Evolutionary conservation across 2,329 filamentous ascomycete genomes (phyloP), one percentile per base, ranked within the genome.

Genomic region (Ophiostoma triangulosporum): DNA sequence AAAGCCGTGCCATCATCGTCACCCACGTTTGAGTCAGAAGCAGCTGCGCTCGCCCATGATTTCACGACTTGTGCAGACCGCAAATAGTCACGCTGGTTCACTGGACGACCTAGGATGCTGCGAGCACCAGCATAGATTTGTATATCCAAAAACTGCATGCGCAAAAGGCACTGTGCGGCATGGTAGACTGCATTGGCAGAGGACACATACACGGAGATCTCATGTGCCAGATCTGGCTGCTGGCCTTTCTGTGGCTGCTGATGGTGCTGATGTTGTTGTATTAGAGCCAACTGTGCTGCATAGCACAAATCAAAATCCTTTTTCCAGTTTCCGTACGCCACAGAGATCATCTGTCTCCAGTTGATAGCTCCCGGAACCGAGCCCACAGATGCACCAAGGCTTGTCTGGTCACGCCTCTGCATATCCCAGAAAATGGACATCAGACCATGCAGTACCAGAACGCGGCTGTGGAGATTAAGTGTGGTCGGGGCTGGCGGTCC

Each of bases 61-160:
- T 53, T 53, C 38, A 59, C 52, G 9, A 59, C 49, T 12, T 49
- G 57, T n/a, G 36, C 57, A 0, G 57, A 59, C 3, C 52, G 56
- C 11, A 55, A n/a, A 32, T 57, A 59, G 46, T 59, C 57, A 12
- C 33, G 36, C 8, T 45, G 57, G 46, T 57, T 51, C 1, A 59
- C 57, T 8, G 57, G 56, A 7, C 57, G 54, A 9, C 57, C 57
- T 4, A 59, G 53, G 24, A 59, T 59, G 35, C 57, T 53, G 12
- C 52, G 54, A 9, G 57, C 56, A 11, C 57, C 57, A n/a, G 57
- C 57, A 14, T 59, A 59, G 45, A 59, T 59, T 35, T 59, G 57
- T n/a, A 59, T 49, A 33, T 59, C 57, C 4, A 59, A 33, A 40
- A 59, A 59, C 3, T 59, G 56, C 36, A 52, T 53, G 36, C 45